phyloP scores from a whole-genome alignment of 805 yeast genomes.

The Blastobotrys chiropterorum region DNA sequence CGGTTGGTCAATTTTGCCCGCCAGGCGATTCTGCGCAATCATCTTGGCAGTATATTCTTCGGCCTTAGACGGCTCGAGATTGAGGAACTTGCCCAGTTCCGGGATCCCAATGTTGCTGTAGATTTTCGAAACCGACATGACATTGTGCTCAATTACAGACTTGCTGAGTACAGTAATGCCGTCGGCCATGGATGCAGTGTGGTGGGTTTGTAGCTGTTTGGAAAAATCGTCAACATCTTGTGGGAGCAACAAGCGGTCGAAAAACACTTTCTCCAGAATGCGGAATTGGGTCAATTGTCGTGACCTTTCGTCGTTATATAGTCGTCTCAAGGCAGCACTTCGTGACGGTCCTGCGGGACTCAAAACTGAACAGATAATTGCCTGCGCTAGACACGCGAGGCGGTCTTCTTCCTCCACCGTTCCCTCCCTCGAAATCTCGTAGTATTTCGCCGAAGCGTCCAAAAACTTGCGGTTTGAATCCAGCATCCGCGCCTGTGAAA shows the following conservation, averaged over 20 bases:
- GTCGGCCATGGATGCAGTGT: constrained; percentile 16
- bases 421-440: constrained; percentile 22
- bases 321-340: constrained; percentile 21
- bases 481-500: constrained; percentile 28
- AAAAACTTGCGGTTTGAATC: constrained; percentile 26
- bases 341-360: constrained; percentile 31
- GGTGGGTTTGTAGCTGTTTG: constrained; percentile 17
- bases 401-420: constrained; percentile 24
- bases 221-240: constrained; percentile 22
- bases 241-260: constrained; percentile 23
- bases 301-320: constrained; percentile 27
- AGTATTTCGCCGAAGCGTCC: constrained; percentile 28
- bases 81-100: constrained; percentile 24
- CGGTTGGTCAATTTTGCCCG: constrained; percentile 29
- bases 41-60: constrained; percentile 28
- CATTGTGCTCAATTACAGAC: constrained; percentile 31
- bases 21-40: constrained; percentile 26
- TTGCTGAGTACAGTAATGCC: constrained; percentile 25
- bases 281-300: constrained; percentile 10
- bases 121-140: constrained; percentile 28
- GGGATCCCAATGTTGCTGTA: constrained; percentile 24
- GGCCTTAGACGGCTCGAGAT: constrained; percentile 20
- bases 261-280: constrained; percentile 25
- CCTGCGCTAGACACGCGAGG: constrained; percentile 22
- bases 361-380: constrained; percentile 25